Evolutionary conservation across 176 grass and related monocot species (phyloP), one percentile per base, ranked within the genome.

Genomic region (maize (Zea mays)): DNA sequence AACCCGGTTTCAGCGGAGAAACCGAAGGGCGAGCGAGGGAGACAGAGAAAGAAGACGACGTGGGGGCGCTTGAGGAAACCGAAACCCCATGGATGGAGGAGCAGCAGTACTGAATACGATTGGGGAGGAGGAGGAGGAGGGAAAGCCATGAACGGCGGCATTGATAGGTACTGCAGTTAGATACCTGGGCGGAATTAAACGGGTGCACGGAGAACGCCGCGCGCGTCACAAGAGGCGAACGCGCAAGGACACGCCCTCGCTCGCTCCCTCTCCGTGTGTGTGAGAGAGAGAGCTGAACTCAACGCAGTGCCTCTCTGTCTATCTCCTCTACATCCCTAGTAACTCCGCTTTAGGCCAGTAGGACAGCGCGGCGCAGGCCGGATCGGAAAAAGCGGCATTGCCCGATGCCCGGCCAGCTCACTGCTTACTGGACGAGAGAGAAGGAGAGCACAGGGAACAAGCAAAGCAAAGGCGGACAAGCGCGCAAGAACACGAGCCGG

Each of bases 191-290:
- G 62, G 34, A 75, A 74, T 67, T 54, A 71, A 80, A 77, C 68
- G 47, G 20, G 40, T 19, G 56, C 86, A 88, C 88, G 92, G 88
- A 74, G 84, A 85, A 58, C 72, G 65, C 81, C 81, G 61, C 74
- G 62, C 57, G 47, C 47, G 13, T 43, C 9, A 45, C 54, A 57
- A 19, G n/a, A 19, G 7, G 0, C 7, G 5, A 19, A 19, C 17
- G 52, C 20, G 14, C 34, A 6, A 64, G 12, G 17, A 20, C 19
- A 27, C 52, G 13, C 40, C 4, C 40, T 43, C 42, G 7, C 52
- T 56, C n/a, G 54, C 19, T 10, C 15, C 2, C 33, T 17, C 51
- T 68, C 85, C 74, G 74, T 81, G 77, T 0, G 27, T 0, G 27
- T 0, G 27, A 75, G 45, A 14, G 69, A 75, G 45, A 14, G 69